A percentile compares a stretch with the other conserved stretches of the same genome.
phyloP scores from a whole-genome alignment of 306 rosid genomes.

The Fragaria nilgerrensis region DNA sequence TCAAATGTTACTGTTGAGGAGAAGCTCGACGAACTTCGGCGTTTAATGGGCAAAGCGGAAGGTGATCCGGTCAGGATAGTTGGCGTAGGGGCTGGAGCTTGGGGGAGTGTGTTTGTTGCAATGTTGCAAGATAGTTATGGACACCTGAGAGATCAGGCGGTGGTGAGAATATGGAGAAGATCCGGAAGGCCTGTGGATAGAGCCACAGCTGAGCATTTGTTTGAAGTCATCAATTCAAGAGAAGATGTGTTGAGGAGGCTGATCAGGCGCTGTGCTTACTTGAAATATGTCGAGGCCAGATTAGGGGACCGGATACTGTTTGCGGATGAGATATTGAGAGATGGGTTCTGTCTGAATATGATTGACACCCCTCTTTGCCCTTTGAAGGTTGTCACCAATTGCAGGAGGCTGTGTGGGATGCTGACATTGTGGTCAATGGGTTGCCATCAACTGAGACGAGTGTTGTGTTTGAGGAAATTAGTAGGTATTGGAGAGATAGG shows the following conservation, averaged over 20 bases:
- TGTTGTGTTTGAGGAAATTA: constrained; percentile 71
- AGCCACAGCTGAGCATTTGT: constrained; percentile 77
- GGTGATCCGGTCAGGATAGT: constrained; percentile 89
- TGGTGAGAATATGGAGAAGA: constrained; percentile 86
- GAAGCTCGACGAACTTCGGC: constrained; percentile 79
- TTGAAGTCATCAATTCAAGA: constrained; percentile 89
- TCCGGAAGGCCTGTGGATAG: constrained; percentile 71
- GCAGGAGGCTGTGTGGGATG: constrained; percentile 99
- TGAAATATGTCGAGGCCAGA: constrained; percentile 91
- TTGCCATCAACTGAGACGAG: constrained; percentile 84
- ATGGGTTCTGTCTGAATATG: constrained; percentile 93
- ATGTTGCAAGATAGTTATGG: constrained; percentile 87
- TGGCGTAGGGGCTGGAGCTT: constrained; percentile 96
- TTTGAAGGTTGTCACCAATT: constrained; percentile 90
- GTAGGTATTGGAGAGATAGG: constrained; percentile 91
- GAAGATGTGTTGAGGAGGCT: constrained; percentile 91
- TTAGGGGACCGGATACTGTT: constrained; percentile 74
- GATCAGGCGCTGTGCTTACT: constrained; percentile 85
- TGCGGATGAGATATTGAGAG: constrained; percentile 94
- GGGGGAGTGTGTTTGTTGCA: constrained; percentile 94
- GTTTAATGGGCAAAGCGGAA: constrained; percentile 64
- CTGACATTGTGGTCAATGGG: constrained; percentile 87
- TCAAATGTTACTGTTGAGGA: constrained; percentile 55
- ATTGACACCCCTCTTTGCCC: constrained; percentile 92
- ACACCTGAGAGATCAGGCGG: constrained; percentile 64